Evolutionary conservation across 305 asterid species (phyloP), one percentile per base, ranked within the genome.

Genomic region (Caryopteris hybrid): DNA sequence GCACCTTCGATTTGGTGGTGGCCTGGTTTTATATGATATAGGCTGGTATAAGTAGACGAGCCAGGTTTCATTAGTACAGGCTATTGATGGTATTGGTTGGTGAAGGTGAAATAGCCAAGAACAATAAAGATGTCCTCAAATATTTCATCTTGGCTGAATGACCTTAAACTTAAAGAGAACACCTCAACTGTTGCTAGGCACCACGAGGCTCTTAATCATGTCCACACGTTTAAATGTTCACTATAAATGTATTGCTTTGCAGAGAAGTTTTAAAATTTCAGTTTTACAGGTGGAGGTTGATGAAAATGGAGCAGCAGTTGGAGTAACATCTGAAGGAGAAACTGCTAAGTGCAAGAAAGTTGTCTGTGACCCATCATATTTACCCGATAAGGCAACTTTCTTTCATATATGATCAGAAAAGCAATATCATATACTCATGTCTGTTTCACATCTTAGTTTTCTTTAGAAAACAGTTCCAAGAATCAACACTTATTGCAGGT

Each of bases 241-340:
- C 33, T 8, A 12, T 10, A 51, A 45, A 3, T 45, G 16, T 22
- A 1, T 6, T 4, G 4, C 14, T 56, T 1, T 9, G 7, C n/a
- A 31, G 29, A 21, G n/a, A 16, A 18, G 20, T 20, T 56, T 41
- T 25, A 22, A 64, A 39, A 6, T 69, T 69, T 41, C 9, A 2
- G 4, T 55, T 75, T 47, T 62, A 42, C 83, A 92, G 98, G 99
- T 91, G 62, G 96, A 91, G 78, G 86, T 85, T 74, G 95, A 81
- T 75, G 91, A 65, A 39, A 77, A 61, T 84, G 97, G 97, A 74
- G 83, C 83, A 80, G 95, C 80, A 29, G 50, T 70, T 39, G 97
- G 96, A 56, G 99, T 94, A 74, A 88, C 97, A 13, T 94, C 99
- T 21, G 99, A 90, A 85, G 99, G 96, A 82, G 97, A 94, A 85